Percentiles rank a stretch among this genome's conserved stretches.
Conservation (phyloP, 441 rosid genomes). For the Erysimum pusillum region DNA sequence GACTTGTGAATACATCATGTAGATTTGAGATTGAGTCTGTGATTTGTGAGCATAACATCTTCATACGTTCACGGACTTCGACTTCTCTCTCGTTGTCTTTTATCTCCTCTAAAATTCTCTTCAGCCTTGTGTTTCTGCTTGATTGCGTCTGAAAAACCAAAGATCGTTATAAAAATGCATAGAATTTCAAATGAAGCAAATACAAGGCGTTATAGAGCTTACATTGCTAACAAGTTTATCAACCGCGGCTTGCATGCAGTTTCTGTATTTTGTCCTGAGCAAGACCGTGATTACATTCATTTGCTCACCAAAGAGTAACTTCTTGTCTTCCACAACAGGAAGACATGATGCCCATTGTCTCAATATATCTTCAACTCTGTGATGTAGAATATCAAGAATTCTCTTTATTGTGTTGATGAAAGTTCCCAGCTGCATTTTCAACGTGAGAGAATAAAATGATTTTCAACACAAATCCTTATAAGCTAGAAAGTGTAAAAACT, state of each 20-base stretch:
- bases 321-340: conserved; percentile 75
- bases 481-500: neutral
- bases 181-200: neutral
- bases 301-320: conserved; percentile 84
- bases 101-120: conserved; percentile 88
- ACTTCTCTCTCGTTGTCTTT: conserved; percentile 92
- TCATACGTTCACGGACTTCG: conserved; percentile 92
- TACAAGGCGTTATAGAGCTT: conserved; percentile 41
- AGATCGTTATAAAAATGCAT: neutral
- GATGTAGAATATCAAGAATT: conserved; percentile 87
- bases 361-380: conserved; percentile 80
- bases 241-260: conserved; percentile 86
- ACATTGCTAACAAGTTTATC: conserved; percentile 90
- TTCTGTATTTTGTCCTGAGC: conserved; percentile 92
- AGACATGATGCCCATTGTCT: conserved; percentile 92
- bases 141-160: conserved; percentile 69
- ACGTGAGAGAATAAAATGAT: conserved; percentile 11
- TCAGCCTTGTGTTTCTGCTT: conserved; percentile 72
- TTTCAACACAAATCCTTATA: neutral
- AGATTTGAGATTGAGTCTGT: conserved; percentile 79
- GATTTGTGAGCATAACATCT: conserved; percentile 71
- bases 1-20: conserved; percentile 78
- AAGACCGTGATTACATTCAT: conserved; percentile 91
- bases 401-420: conserved; percentile 92
- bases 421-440: conserved; percentile 71